phyloP scores from a whole-genome alignment of 768 basidiomycete genomes.

The Boletus sp. region DNA sequence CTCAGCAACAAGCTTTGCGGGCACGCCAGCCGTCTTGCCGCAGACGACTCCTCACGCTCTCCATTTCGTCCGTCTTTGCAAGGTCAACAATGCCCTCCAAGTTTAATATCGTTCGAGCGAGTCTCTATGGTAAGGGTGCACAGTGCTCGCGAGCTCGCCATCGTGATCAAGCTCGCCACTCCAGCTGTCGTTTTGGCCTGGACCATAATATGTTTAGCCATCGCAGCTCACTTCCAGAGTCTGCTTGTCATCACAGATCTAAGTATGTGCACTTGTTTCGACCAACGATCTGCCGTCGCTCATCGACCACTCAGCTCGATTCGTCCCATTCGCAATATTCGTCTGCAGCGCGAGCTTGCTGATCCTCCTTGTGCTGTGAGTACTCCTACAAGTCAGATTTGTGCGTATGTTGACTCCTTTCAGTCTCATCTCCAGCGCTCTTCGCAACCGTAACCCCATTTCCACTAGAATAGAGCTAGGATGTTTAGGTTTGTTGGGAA shows the following conservation, averaged over 20 bases:
- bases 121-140: constrained; percentile 57
- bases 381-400: constrained; percentile 11
- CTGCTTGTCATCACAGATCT: constrained; percentile 74
- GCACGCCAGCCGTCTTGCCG: constrained; percentile 32
- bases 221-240: constrained; percentile 74
- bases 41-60: constrained; percentile 32
- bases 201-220: constrained; percentile 74
- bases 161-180: constrained; percentile 3
- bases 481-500: constrained; percentile 64
- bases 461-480: constrained; percentile 75
- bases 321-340: constrained; percentile 83
- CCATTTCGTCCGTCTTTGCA: constrained; percentile 30
- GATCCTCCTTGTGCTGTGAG: constrained; percentile 65
- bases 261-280: constrained; percentile 45
- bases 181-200: constrained; percentile 66
- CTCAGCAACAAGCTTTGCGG: constrained; percentile 20
- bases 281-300: not conserved
- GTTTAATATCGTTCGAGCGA: constrained; percentile 66
- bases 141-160: not conserved
- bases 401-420: constrained; percentile 1
- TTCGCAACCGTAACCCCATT: constrained; percentile 70
- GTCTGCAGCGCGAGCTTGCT: constrained; percentile 69
- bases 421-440: constrained; percentile 63
- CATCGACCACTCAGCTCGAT: constrained; percentile 56
- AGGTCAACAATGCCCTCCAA: constrained; percentile 57